Evolutionary conservation across 352 stramenopile genomes (phyloP).

Genomic region (Phytophthora aleatoria): DNA sequence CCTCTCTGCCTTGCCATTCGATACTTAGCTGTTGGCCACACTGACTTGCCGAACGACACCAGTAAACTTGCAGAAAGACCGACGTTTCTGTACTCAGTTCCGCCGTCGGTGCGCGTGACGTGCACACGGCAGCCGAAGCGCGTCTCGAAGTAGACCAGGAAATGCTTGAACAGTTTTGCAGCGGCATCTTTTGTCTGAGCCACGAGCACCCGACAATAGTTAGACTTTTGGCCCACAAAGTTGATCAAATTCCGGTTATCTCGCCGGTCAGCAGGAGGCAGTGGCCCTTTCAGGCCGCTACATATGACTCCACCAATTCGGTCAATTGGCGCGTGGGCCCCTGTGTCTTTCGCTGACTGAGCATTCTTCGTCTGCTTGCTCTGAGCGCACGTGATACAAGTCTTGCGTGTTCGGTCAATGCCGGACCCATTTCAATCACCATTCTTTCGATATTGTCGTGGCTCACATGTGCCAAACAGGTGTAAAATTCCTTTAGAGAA

Average conservation of each 20-base stretch:
- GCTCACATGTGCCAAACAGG: too few relatives aligned
- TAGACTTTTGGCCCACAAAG: neutral
- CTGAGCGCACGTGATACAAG: neutral
- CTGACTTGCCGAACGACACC: too few relatives aligned
- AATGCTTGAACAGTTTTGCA: neutral
- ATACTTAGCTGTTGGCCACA: too few relatives aligned
- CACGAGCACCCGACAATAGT: neutral
- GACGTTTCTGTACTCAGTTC: neutral
- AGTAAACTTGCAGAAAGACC: neutral
- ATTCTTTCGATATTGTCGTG: too few relatives aligned
- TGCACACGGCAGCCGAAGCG: neutral
- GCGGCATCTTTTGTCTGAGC: neutral
- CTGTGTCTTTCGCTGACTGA: neutral
- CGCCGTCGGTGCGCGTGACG: neutral
- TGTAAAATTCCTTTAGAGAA: too few relatives aligned
- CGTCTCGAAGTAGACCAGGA: neutral
- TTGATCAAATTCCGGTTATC: neutral
- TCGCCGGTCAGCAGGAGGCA: neutral
- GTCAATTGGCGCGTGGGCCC: neutral
- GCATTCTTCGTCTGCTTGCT: neutral
- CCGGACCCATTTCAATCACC: neutral
- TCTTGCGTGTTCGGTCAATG: neutral
- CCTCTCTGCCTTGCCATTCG: too few relatives aligned
- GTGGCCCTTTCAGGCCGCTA: neutral
- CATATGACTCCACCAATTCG: neutral